Evolutionary conservation across 768 basidiomycete genomes (phyloP).

Genomic region (Mrakia gelida): DNA sequence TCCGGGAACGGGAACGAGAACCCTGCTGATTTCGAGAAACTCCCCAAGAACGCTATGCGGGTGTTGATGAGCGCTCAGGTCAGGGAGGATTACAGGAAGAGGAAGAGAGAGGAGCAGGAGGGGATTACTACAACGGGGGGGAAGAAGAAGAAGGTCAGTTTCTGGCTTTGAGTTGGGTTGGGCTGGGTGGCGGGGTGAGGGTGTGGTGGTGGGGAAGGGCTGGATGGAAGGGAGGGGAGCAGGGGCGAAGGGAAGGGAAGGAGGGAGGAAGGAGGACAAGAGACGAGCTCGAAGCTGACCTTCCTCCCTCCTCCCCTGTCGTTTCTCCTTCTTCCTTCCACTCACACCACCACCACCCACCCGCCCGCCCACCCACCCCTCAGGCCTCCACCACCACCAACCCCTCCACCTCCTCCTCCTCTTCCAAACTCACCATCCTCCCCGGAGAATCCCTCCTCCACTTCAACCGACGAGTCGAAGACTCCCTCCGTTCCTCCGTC

Average conservation of each 20-base stretch:
- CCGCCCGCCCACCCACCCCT: neutral
- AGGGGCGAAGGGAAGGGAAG: neutral
- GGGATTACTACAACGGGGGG: neutral
- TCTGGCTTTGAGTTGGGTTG: neutral
- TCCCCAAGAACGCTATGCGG: conserved; percentile 29
- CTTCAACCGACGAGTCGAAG: conserved; percentile 32
- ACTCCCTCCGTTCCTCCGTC: conserved; percentile 30
- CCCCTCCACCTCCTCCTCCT: neutral
- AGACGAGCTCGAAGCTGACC: neutral
- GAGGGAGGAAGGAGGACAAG: neutral
- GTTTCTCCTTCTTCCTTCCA: neutral
- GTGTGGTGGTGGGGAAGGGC: neutral
- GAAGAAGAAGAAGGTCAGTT: neutral
- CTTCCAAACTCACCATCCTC: conserved; percentile 24
- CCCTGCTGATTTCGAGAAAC: conserved; percentile 11
- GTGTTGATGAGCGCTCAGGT: conserved; percentile 25
- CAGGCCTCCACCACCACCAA: neutral
- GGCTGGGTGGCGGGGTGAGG: conserved; percentile 9
- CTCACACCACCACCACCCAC: neutral
- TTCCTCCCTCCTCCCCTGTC: neutral
- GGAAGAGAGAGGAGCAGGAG: neutral
- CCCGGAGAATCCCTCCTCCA: conserved; percentile 28
- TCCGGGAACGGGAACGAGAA: neutral
- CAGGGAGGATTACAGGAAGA: conserved; percentile 21
- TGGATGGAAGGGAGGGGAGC: too few relatives aligned